These are phyloP conservation scores for Lycium barbarum DNA, from an alignment of 257 asterid species.

Conservation along the genomic window DNA sequence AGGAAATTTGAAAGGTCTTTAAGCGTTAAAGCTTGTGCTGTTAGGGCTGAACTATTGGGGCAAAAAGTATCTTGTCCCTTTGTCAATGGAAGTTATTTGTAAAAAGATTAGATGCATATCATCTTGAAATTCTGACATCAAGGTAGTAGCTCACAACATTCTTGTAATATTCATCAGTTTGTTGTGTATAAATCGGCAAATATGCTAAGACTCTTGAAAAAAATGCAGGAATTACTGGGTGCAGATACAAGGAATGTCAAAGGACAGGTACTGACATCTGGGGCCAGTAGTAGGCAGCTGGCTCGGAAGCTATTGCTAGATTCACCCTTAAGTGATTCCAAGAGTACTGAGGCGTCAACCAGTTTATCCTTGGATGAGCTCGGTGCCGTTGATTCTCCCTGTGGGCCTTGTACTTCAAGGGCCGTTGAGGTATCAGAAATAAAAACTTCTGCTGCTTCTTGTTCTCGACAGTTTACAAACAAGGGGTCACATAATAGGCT, in stretches of 20 bases:
- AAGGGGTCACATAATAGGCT: not conserved
- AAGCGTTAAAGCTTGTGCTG: not conserved
- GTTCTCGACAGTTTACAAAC: constrained; percentile 11
- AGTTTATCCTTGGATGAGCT: constrained; percentile 62
- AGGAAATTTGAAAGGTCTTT: not conserved
- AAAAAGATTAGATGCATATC: constrained; percentile 3
- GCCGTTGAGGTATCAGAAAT: constrained; percentile 63
- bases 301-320: constrained; percentile 70
- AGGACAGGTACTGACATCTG: constrained; percentile 61
- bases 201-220: constrained; percentile 25
- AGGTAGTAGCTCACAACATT: not conserved
- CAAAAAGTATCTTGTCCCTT: not conserved
- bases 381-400: constrained; percentile 61
- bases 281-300: constrained; percentile 62
- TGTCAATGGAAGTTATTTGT: not conserved
- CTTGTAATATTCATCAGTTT: not conserved
- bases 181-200: not conserved
- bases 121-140: constrained; percentile 10
- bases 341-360: constrained; percentile 67
- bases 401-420: constrained; percentile 77
- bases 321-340: constrained; percentile 67
- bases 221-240: constrained; percentile 61
- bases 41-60: not conserved
- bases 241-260: constrained; percentile 65
- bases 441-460: constrained; percentile 22